Evolutionary conservation across 441 rosid species (phyloP).

Genomic region (Eruca vesicaria): DNA sequence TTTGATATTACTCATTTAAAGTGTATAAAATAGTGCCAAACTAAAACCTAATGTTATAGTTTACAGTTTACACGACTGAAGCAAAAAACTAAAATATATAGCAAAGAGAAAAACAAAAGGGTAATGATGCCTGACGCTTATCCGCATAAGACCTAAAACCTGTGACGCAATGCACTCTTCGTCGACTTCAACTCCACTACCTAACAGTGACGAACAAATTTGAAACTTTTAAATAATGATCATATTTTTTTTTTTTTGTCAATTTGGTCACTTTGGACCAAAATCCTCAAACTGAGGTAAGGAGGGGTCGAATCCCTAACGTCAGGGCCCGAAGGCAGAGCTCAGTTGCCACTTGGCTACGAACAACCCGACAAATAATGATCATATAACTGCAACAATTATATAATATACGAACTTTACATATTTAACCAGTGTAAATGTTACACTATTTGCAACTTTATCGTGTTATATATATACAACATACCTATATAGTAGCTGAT

Average conservation of each 20-base stretch:
- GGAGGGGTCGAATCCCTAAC: too few relatives aligned
- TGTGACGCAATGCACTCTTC: constrained; percentile 22
- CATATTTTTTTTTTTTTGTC: too few relatives aligned
- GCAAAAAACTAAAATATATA: constrained; percentile 10
- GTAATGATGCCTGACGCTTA: constrained; percentile 32
- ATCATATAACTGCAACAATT: neutral
- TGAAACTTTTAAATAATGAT: neutral
- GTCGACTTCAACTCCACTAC: constrained; percentile 15
- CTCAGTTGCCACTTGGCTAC: too few relatives aligned
- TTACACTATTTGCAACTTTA: neutral
- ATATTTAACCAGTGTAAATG: neutral
- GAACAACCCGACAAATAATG: too few relatives aligned
- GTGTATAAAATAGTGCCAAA: constrained; percentile 16
- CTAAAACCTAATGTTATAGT: constrained; percentile 24
- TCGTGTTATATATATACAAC: neutral
- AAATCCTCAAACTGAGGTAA: too few relatives aligned
- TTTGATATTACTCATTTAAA: neutral
- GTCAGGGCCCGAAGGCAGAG: too few relatives aligned
- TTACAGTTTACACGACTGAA: constrained; percentile 9
- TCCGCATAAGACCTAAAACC: constrained; percentile 29
- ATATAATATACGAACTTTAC: neutral
- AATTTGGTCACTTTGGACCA: too few relatives aligned
- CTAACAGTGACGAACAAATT: neutral
- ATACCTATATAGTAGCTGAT: neutral
- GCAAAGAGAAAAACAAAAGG: constrained; percentile 18